Conservation (phyloP, 2,329 filamentous ascomycete genomes). For the Dendryphion nanum region DNA sequence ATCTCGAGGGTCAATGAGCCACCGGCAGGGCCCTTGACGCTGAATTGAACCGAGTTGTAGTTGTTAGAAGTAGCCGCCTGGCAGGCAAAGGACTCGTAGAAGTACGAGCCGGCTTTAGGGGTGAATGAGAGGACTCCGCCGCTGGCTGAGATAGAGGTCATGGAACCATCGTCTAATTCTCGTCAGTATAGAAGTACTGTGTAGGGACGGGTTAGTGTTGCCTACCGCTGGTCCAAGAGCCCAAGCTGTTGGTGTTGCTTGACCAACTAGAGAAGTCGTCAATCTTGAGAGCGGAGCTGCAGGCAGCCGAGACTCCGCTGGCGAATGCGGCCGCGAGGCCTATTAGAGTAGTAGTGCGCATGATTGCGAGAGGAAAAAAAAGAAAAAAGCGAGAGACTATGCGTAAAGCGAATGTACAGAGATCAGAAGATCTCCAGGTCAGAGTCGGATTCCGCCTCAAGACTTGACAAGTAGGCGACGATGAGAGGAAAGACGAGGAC, state of each 20-base stretch:
- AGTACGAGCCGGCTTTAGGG: conserved; percentile 51
- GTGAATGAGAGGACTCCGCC: conserved; percentile 51
- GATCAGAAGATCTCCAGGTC: conserved; percentile 30
- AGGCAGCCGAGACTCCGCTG: conserved; percentile 31
- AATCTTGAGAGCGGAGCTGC: conserved; percentile 35
- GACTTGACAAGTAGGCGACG: too few species aligned
- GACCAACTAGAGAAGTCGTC: conserved; percentile 40
- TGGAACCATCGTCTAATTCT: conserved; percentile 50
- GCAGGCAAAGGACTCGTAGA: conserved; percentile 55
- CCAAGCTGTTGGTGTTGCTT: conserved; percentile 36
- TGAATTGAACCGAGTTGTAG: conserved; percentile 51
- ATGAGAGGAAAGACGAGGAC: too few species aligned
- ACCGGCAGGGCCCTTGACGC: conserved; percentile 46
- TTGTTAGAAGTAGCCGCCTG: conserved; percentile 45
- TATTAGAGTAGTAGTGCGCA: conserved; percentile 30
- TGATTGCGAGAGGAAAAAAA: conserved; percentile 15
- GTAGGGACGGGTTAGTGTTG: background rate
- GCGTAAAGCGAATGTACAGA: conserved; percentile 39
- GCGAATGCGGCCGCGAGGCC: conserved; percentile 32
- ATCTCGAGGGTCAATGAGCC: conserved; percentile 46
- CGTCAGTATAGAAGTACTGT: background rate
- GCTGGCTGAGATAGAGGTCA: conserved; percentile 44
- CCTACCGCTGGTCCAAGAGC: conserved; percentile 37
- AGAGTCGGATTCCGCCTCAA: too few species aligned
- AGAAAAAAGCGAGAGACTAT: conserved; percentile 24